phyloP scores from a whole-genome alignment of 164 flowering plant species.

The Chloranthus sessilifolius region DNA sequence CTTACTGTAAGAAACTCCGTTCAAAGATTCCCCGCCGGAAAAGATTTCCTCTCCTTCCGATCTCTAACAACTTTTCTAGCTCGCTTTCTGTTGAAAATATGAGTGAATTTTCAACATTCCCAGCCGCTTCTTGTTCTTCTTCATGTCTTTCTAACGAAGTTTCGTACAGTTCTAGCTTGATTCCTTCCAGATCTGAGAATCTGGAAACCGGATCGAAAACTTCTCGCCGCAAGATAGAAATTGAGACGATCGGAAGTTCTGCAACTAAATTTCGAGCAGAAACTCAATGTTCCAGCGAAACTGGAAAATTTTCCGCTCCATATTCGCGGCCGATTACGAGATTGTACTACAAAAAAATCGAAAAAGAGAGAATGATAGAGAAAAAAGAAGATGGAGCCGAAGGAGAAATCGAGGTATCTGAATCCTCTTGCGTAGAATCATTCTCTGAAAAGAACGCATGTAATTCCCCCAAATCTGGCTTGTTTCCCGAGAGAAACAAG shows the following conservation, averaged over 20 bases:
- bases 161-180: constrained; percentile 34
- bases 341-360: constrained; percentile 18
- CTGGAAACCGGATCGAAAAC: constrained; percentile 9
- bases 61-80: constrained; percentile 10
- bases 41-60: constrained; percentile 37
- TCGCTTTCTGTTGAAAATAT: constrained; percentile 1
- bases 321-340: constrained; percentile 32
- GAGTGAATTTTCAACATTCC: constrained; percentile 11
- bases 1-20: constrained; percentile 46
- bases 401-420: too few relatives aligned
- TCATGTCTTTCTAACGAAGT: constrained; percentile 29
- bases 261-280: constrained; percentile 5
- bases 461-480: constrained; percentile 3
- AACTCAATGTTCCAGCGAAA: constrained; percentile 2
- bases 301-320: not conserved
- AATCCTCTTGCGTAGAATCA: too few relatives aligned
- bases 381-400: constrained; percentile 21
- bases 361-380: constrained; percentile 6
- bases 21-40: constrained; percentile 50
- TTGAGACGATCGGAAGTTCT: constrained; percentile 11
- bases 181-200: constrained; percentile 12
- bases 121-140: constrained; percentile 25
- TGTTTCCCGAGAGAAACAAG: constrained; percentile 4
- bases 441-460: constrained; percentile 18
- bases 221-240: constrained; percentile 15